phyloP scores from a whole-genome alignment of 2,329 filamentous ascomycete genomes.

The Sporothrix brunneoviolacea region DNA sequence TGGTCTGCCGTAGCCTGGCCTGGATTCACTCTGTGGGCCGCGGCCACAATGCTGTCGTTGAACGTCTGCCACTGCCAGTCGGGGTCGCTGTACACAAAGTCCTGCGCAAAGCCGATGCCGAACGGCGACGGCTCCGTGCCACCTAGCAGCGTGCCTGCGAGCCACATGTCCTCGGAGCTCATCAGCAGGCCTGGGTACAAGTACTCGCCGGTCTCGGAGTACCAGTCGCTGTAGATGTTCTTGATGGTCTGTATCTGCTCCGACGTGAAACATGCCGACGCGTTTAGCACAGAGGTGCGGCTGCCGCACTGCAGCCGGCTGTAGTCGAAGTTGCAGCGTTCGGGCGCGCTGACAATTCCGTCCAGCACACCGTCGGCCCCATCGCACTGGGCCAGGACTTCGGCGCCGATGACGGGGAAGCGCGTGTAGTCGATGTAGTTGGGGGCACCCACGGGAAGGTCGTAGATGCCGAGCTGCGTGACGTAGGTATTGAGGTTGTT shows the following conservation, averaged over 20 bases:
- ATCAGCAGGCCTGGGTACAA: constrained; percentile 39
- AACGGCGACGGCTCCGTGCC: constrained; percentile 27
- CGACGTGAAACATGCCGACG: constrained; percentile 32
- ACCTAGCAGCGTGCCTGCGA: constrained; percentile 23
- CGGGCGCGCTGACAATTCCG: constrained; percentile 41
- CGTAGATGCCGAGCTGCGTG: constrained; percentile 39
- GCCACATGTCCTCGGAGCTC: constrained; percentile 37
- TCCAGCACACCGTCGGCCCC: constrained; percentile 41
- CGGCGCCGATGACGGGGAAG: constrained; percentile 38
- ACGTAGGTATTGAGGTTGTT: constrained; percentile 38
- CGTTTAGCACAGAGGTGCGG: constrained; percentile 18
- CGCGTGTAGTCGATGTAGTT: constrained; percentile 36
- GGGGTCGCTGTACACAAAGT: constrained; percentile 35
- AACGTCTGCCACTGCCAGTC: constrained; percentile 29
- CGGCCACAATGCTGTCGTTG: constrained; percentile 25
- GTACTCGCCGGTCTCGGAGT: constrained; percentile 27
- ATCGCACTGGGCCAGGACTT: constrained; percentile 46
- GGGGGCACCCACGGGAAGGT: constrained; percentile 37
- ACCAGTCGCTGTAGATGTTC: constrained; percentile 25
- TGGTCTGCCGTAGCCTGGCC: constrained; percentile 33
- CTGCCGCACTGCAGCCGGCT: constrained; percentile 32
- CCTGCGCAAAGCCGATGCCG: constrained; percentile 30
- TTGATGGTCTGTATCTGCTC: constrained; percentile 29
- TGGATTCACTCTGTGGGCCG: constrained; percentile 30
- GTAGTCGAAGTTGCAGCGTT: constrained; percentile 38